Conservation (phyloP, 352 stramenopile species). For the Globisporangium okanoganense region DNA sequence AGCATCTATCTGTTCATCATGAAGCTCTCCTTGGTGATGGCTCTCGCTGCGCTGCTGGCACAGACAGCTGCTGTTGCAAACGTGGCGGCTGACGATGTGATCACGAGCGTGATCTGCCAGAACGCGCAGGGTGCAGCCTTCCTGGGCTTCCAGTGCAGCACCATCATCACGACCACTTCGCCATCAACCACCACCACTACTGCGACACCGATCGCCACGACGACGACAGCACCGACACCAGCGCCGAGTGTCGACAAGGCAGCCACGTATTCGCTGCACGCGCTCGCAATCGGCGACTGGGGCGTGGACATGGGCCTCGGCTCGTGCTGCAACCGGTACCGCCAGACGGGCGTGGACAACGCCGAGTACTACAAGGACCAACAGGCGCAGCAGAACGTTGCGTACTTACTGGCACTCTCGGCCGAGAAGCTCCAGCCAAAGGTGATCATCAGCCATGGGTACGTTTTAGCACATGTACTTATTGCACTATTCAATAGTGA, state of each 20-base stretch:
- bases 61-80: conserved; percentile 8
- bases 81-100: conserved; percentile 20
- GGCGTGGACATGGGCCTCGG: conserved; percentile 53
- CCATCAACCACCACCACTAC: conserved; percentile 1
- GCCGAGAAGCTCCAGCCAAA: conserved; percentile 55
- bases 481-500: background rate
- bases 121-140: conserved; percentile 33
- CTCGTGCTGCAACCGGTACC: conserved; percentile 73
- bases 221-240: conserved; percentile 16
- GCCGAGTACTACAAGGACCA: conserved; percentile 71
- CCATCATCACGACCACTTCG: background rate
- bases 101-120: conserved; percentile 40
- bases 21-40: background rate
- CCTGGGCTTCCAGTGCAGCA: conserved; percentile 44
- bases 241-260: conserved; percentile 25
- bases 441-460: conserved; percentile 56
- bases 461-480: conserved; percentile 6
- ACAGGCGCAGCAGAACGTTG: conserved; percentile 62
- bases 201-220: conserved; percentile 11
- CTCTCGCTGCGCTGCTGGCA: background rate
- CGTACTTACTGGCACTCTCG: conserved; percentile 56
- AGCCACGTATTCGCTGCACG: conserved; percentile 49
- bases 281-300: conserved; percentile 73
- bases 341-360: conserved; percentile 48
- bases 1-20: background rate